These are phyloP conservation scores for Brasenia schreberi DNA, from an alignment of 164 flowering plant species.

Conservation along the genomic window DNA sequence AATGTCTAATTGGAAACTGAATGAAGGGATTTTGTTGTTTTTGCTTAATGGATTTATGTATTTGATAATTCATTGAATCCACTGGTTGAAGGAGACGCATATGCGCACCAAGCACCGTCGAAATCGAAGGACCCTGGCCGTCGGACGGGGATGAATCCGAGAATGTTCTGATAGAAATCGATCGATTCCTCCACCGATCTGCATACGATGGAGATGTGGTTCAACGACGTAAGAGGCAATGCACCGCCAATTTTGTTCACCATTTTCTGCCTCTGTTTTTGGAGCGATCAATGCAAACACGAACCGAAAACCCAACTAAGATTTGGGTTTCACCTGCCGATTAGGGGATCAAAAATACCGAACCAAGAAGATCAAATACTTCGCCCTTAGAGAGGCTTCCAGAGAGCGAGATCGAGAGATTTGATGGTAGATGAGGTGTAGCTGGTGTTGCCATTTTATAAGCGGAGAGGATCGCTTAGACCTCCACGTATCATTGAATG, in stretches of 20 bases:
- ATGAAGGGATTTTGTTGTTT: no score
- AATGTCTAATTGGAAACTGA: no score
- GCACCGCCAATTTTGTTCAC: conserved; percentile 28
- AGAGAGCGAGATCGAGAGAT: no score
- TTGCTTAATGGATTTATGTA: no score
- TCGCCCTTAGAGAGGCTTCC: no score
- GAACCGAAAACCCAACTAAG: neutral
- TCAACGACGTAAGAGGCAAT: conserved; percentile 48
- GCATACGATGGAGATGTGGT: conserved; percentile 66
- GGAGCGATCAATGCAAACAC: neutral
- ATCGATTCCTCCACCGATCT: conserved; percentile 51
- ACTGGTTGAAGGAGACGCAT: neutral
- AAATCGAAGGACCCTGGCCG: conserved; percentile 80
- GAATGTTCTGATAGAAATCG: conserved; percentile 45
- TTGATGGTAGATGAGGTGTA: no score
- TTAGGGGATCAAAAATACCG: neutral
- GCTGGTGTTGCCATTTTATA: no score
- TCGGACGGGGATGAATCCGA: conserved; percentile 58
- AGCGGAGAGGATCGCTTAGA: no score
- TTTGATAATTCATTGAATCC: neutral
- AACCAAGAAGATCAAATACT: no score
- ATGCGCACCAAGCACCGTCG: conserved; percentile 63
- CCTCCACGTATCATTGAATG: no score
- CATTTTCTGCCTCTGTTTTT: conserved; percentile 11
- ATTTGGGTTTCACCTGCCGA: neutral